Evolutionary conservation across 345 rosid genomes (phyloP).

Genomic region (Aquilaria malaccensis): DNA sequence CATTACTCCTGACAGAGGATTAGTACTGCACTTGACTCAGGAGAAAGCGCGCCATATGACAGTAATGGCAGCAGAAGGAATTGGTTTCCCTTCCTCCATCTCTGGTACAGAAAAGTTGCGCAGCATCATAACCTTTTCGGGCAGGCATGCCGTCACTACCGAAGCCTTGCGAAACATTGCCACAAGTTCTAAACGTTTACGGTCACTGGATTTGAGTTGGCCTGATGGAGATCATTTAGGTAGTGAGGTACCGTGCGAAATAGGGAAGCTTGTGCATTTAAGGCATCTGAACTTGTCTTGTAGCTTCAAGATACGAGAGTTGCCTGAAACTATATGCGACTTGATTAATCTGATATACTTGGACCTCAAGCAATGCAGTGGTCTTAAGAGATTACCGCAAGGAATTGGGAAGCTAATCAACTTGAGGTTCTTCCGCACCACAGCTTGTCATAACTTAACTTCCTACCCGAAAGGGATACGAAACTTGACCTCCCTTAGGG

Average conservation of each 20-base stretch:
- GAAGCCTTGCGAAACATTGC: background rate
- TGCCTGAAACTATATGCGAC: conserved; percentile 2
- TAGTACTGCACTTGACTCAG: too few relatives aligned
- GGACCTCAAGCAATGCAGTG: background rate
- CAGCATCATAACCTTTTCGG: background rate
- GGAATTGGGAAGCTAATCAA: background rate
- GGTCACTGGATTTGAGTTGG: background rate
- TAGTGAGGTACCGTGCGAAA: background rate
- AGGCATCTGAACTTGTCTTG: background rate
- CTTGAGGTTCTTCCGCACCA: background rate
- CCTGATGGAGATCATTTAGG: background rate
- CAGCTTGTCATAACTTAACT: background rate
- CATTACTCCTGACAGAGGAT: too few relatives aligned
- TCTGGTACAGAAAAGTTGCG: background rate
- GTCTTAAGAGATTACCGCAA: background rate
- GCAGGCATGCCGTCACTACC: background rate
- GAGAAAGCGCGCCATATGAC: background rate
- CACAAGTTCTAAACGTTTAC: background rate
- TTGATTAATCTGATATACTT: background rate
- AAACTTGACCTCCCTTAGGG: conserved; percentile 1
- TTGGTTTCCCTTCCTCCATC: background rate
- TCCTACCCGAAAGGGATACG: conserved; percentile 2
- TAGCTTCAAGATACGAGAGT: background rate
- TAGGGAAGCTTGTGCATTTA: background rate
- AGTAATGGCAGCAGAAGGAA: background rate